Evolutionary conservation across 352 stramenopile species (phyloP), one percentile per base, ranked within the genome.

Genomic region (Phytophthora melonis): DNA sequence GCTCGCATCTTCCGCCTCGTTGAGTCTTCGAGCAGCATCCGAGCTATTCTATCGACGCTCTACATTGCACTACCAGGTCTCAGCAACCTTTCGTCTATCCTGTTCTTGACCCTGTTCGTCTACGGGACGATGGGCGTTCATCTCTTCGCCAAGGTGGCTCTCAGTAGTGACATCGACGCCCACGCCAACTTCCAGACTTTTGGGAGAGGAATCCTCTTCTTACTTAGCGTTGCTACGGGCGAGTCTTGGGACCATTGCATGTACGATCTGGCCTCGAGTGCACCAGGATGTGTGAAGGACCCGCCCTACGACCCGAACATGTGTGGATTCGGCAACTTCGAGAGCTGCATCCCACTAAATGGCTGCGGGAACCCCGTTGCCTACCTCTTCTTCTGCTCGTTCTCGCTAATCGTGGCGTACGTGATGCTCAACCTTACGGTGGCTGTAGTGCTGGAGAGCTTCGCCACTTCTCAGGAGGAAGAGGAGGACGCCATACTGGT

Each of bases 361-460:
- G 93, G 91, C 5, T 97, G 93, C 52, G 88, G 88, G 16, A 91
- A 69, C 63, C 61, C 74, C 21, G 50, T 84, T 30, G 76, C 89
- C 5, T 93, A 78, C 63, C 30, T 79, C 3, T 96, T 94, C 71
- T 91, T 93, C 64, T 90, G 81, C 65, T 68, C 80, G 18, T 98
- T 98, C 69, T 97, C 91, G 21, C 62, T 98, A 58, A 82, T 98
- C n/a, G 84, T 98, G 18, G 95, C 85, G 39, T 98, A 94, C 63
- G 83, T 98, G n/a, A 90, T 97, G 73, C 80, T 98, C 39, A 98
- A 98, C 66, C 74, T 98, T 52, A 98, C 97, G 57, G 96, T 98
- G 27, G 93, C 89, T 8, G 91, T 98, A 16, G 95, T 98, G 34
- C 81, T 98, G n/a, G 91, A 98, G 60, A 86, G 90, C 32, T 98